Conservation (phyloP, 2,329 filamentous ascomycete species). For the Arthrobotrys sphaeroides region DNA sequence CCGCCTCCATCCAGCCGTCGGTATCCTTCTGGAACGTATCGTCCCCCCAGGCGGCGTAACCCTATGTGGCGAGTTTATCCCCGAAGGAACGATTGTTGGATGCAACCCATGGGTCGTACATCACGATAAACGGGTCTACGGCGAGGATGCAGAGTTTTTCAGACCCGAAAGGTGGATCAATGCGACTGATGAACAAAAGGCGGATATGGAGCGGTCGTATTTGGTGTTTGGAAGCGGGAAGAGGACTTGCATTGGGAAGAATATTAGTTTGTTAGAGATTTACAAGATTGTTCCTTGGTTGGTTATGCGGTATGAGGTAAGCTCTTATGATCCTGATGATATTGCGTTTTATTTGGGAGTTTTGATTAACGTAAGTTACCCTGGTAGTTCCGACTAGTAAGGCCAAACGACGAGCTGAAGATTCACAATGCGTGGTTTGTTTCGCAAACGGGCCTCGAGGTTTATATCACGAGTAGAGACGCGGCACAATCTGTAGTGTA, state of each 20-base stretch:
- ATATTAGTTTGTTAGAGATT: conserved; percentile 71
- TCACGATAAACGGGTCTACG: conserved; percentile 62
- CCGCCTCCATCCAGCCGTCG: conserved; percentile 65
- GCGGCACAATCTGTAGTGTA: neutral
- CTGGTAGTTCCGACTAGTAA: conserved; percentile 66
- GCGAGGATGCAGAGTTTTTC: conserved; percentile 63
- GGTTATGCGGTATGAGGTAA: conserved; percentile 70
- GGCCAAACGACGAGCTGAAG: conserved; percentile 69
- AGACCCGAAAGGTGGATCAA: conserved; percentile 66
- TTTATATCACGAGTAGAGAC: conserved; percentile 35
- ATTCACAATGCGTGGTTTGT: conserved; percentile 72
- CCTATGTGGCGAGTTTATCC: conserved; percentile 61
- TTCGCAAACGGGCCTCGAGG: conserved; percentile 63
- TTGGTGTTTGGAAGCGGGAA: conserved; percentile 66
- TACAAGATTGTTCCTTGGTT: conserved; percentile 72
- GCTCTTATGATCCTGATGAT: no score
- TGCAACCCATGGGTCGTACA: conserved; percentile 63
- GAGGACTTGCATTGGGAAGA: conserved; percentile 68
- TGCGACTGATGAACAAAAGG: conserved; percentile 59
- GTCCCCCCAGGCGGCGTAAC: conserved; percentile 63
- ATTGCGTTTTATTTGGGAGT: no score
- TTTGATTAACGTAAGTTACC: conserved; percentile 23
- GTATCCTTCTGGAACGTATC: conserved; percentile 65
- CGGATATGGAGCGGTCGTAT: conserved; percentile 67
- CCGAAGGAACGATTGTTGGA: conserved; percentile 61